Evolutionary conservation across 306 rosid genomes (phyloP), one percentile per base, ranked within the genome.

Genomic region (Cicer cuneatum): DNA sequence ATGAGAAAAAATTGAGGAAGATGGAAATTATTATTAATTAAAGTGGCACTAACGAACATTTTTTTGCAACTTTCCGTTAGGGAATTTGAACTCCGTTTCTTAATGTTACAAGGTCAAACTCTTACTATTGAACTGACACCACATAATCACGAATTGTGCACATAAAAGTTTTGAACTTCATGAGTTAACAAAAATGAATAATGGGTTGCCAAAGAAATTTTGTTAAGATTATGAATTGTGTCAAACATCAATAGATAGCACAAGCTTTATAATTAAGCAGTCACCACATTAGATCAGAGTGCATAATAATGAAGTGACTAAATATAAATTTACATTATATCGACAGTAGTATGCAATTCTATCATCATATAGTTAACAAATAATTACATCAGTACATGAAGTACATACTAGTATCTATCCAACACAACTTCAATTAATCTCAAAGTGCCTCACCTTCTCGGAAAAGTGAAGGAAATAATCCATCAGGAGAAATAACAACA

Each of bases 401-500:
- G 51, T 38, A 51, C 48, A 65, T 57, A 16, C 37, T 49, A 14
- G 52, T 4, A 61, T 59, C 35, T n/a, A 79, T 52, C 79, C 43
- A 66, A 38, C 33, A 24, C 74, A 79, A 15, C 52, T 37, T 62
- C 33, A 57, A 72, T 45, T 3, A 77, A 74, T 54, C 52, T 56
- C 40, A 13, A 79, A 65, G 69, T 19, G 71, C 29, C 77, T 83
- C 87, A 88, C 97, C 98, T 91, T 94, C 98, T 39, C 97, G 95
- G 82, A 14, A 87, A 67, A 94, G 89, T 8, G 97, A 91, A 67
- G 98, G 98, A 79, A 94, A 90, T 70, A 94, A 81, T 64, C 98
- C 98, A 69, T 94, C 99, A 0, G 99, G 99, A n/a, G 98, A 94
- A 73, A 94, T 94, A 71, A 94, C 98, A 52, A 94, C 76, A 13